Base-by-base conservation (phyloP, 2,329 filamentous ascomycete species). In the Xylariaceae sp. region DNA sequence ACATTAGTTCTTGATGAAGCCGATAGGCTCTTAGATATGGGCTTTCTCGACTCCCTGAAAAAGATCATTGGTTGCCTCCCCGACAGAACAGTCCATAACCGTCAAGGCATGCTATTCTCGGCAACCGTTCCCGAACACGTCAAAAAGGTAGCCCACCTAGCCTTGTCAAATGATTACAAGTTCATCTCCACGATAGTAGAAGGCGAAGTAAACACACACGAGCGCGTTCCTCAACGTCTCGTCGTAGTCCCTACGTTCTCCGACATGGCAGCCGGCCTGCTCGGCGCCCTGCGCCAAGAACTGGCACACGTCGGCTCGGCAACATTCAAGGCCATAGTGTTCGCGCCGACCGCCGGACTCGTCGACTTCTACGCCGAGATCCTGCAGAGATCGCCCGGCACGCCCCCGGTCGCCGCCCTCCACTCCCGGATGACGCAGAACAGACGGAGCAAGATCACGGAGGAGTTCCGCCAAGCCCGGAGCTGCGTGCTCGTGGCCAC, bases 1-100 rank as follows among this genome's bases (percentile, higher is more conserved):
- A 92, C 89, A 59, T 77, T 95, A 3, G 89, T 95, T 18, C 87
- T 95, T 71, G 90, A 93, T 64, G 90, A 93, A 75, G 90, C 90
- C 23, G 90, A 95, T 67, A 80, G 90, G 37, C 82, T 96, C 40
- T 83, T 96, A 2, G 91, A 96, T 69, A 86, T 93, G 70, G 91
- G 93, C 64, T 96, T 96, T 69, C 86, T 90, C n/a, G 85, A 86
- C 2, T 86, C 89, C 9, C 79, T 96, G 2, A 85, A 89, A 70
- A 89, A 90, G 65, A 93, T 96, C 57, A 80, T 96, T 19, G 79
- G 82, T 62, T 83, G 86, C 10, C 78, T 96, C 3, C 90, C 90
- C 0, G 73, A 82, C 57, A 85, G 87, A 70, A 71, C 76, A 1
- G 72, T 80, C 49, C 81, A 85, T 23, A 79, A 86, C 54, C 75